Evolutionary conservation across 164 flowering plant species (phyloP), one percentile per base, ranked within the genome.

Genomic region (Magnolia changhungtana): DNA sequence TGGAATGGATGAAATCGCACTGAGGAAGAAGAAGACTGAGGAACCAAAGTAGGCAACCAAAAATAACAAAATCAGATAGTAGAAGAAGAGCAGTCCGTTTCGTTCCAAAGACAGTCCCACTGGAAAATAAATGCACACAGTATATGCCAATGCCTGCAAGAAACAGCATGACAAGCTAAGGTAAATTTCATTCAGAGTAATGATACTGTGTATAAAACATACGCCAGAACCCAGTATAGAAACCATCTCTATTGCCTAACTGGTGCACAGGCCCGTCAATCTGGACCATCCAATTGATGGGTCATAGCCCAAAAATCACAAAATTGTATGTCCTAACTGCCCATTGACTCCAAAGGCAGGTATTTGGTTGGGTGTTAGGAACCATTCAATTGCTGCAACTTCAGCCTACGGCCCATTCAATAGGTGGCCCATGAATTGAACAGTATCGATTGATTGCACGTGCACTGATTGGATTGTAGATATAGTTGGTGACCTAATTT

Each of bases 111-210:
- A 75, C 27, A 81, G 74, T 45, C 80, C 74, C 1, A 79, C 84
- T 50, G 79, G 71, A 79, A 82, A 82, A 67, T 82, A 82, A 19
- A 79, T 50, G 24, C 81, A 79, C 20, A 72, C 18, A 4, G 81
- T 79, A 59, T 82, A 82, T 55, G 73, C 80, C 77, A 82, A 50
- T 75, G 83, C 78, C 83, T 81, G 83, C 80, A 78, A 72, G 72
- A 69, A 78, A 19, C 1, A 37, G 50, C 49, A 61, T 59, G 69
- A 8, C 31, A 6, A 27, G n/a, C 29, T 68, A 29, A 24, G 27
- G 29, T 64, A 20, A 7, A 64, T 61, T 37, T 29, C 9, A 61
- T 67, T 52, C 21, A 52, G 18, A 31, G 50, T n/a, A 14, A 31
- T 24, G 50, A 11, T 24, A 31, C 50, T 29, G 18, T 8, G 27